These are phyloP conservation scores for Phytopythium helicoides DNA, from an alignment of 352 stramenopile genomes.

Conservation along the genomic window DNA sequence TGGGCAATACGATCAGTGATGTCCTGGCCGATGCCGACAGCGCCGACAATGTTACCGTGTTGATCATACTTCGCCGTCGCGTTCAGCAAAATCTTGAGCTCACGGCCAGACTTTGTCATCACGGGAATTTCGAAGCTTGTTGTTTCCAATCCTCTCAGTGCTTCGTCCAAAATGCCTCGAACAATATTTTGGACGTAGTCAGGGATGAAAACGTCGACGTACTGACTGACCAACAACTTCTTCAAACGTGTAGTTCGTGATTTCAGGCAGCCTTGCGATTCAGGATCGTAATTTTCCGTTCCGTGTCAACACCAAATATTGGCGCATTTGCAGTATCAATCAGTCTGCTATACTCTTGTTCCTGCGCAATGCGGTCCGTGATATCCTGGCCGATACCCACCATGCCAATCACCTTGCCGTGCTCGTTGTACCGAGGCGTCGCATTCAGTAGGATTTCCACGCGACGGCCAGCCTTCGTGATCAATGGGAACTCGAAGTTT, in stretches of 20 bases:
- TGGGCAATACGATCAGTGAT: conserved; percentile 74
- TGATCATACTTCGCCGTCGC: conserved; percentile 66
- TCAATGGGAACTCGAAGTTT: conserved; percentile 65
- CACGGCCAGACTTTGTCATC: conserved; percentile 59
- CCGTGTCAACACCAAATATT: conserved; percentile 71
- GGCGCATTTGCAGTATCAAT: conserved; percentile 40
- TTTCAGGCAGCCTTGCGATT: conserved; percentile 51
- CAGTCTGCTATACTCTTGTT: conserved; percentile 31
- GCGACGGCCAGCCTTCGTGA: conserved; percentile 49
- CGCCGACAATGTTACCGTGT: conserved; percentile 78
- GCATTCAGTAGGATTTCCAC: conserved; percentile 66
- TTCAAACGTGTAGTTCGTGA: conserved; percentile 70
- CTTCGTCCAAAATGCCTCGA: conserved; percentile 14
- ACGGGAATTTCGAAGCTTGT: conserved; percentile 77
- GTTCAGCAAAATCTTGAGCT: conserved; percentile 76
- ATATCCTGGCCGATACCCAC: conserved; percentile 53
- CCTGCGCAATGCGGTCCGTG: conserved; percentile 42
- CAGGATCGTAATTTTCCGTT: conserved; percentile 58
- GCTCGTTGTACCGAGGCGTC: conserved; percentile 64
- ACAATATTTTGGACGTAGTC: conserved; percentile 18
- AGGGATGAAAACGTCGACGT: conserved; percentile 42
- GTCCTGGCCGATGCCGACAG: conserved; percentile 85
- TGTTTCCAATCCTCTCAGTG: conserved; percentile 22
- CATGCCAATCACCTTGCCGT: conserved; percentile 42
- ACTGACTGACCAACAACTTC: conserved; percentile 58